Evolutionary conservation across 2,329 filamentous ascomycete genomes (phyloP).

Genomic region (Rutstroemia sydowiana): DNA sequence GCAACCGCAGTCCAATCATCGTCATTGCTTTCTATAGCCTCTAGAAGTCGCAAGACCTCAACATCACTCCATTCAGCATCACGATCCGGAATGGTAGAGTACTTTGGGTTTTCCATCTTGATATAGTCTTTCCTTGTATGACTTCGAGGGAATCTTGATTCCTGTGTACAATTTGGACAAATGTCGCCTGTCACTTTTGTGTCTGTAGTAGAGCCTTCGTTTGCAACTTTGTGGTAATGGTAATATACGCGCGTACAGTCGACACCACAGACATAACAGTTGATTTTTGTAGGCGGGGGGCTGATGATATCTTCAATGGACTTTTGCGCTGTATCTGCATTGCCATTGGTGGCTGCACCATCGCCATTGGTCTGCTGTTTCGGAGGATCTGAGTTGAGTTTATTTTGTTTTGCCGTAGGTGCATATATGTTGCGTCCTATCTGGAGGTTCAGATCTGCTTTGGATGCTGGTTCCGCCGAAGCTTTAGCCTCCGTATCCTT

Average conservation of each 20-base stretch:
- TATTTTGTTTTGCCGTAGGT: conserved; percentile 70
- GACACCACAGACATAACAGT: conserved; percentile 86
- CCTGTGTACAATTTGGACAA: conserved; percentile 84
- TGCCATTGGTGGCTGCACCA: conserved; percentile 57
- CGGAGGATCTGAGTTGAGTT: conserved; percentile 54
- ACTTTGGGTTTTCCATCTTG: conserved; percentile 81
- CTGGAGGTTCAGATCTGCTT: conserved; percentile 83
- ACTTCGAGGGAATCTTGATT: conserved; percentile 73
- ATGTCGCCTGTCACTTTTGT: conserved; percentile 69
- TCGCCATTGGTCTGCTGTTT: conserved; percentile 70
- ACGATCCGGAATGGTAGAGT: conserved; percentile 69
- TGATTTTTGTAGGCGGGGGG: conserved; percentile 58
- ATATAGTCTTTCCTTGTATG: conserved; percentile 75
- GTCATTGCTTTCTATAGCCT: conserved; percentile 86
- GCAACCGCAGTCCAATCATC: conserved; percentile 94
- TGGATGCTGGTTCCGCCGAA: conserved; percentile 55
- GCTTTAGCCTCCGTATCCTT: conserved; percentile 46
- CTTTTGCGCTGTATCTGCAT: conserved; percentile 34
- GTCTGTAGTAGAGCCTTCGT: conserved; percentile 31
- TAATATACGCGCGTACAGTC: conserved; percentile 74
- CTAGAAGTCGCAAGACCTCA: conserved; percentile 80
- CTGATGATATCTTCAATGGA: conserved; percentile 55
- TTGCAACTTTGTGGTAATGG: conserved; percentile 58
- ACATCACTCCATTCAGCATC: conserved; percentile 88
- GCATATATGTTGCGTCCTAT: conserved; percentile 95